Base-by-base conservation (phyloP, 2,329 filamentous ascomycete genomes). In the Teratosphaeria epicoccoides region DNA sequence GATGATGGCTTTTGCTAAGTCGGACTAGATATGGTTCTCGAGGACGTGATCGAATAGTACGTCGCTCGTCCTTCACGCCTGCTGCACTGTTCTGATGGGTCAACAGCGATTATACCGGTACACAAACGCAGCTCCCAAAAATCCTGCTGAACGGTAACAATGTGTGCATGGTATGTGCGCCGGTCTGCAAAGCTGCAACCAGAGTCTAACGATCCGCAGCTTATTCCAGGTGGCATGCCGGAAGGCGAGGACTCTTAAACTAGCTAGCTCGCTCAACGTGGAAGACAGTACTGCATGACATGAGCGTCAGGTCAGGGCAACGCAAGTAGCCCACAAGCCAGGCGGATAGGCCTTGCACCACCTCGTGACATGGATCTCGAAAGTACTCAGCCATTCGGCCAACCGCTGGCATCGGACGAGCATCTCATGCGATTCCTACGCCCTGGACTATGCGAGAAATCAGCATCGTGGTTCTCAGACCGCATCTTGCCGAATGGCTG, bases 101-200 rank as follows among this genome's bases (percentile, higher is more conserved):
- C 3, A 14, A 24, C 57, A 97, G 91, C 68, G 93, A 98, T 72
- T 95, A 95, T 72, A 84, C 84, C 4, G 91, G 91, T 55, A 82
- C 85, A 62, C 91, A 70, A 45, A 87, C 83, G 45, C 95, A 95
- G 70, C 80, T 98, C 40, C 80, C 89, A 49, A 97, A 97, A 77
- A 95, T 98, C 55, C 73, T 98, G 43, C 75, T 98, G 37, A 98
- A 98, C 65, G 93, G 93, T 52, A 98, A 98, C 74, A 97, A 97
- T 66, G 88, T 98, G 58, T 97, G 91, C 86, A 98, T 98, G 93
- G 93, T 95, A 79, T 51, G 77, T 61, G 3, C 11, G 10, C 17
- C 11, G 1, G 1, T 26, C 14, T 23, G 12, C 46, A 10, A 17
- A 20, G 5, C 14, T 24, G 12, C 22, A 10, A 17, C 7, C 24